Base-by-base conservation (phyloP, 768 basidiomycete genomes). In the Tylopilus sp. region DNA sequence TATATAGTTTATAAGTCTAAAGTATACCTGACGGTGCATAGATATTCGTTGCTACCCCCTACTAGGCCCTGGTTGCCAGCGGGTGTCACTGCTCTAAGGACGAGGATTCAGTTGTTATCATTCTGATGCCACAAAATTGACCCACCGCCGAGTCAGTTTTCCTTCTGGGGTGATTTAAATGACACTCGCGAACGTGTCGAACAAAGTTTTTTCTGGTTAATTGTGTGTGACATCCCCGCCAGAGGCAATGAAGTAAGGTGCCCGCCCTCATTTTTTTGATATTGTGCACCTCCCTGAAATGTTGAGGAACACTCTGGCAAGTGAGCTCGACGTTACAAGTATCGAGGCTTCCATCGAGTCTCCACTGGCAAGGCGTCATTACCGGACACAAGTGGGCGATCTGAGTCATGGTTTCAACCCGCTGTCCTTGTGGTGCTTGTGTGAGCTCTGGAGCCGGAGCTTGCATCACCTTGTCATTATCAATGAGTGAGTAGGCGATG, bases 111-210 rank as follows among this genome's bases (percentile, higher is more conserved):
- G 38, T 20, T 6, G 20, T 6, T 2, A 18, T 21, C 3, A 40
- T 7, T 10, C 12, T 22, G 12, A 23, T n/a, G n/a, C n/a, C n/a
- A n/a, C 22, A 40, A 40, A 4, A 13, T 23, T 21, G 8, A 20
- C 22, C 12, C 6, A 23, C 40, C 28, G 18, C n/a, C n/a, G n/a
- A n/a, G n/a, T n/a, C 21, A 2, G 11, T 12, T 21, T 39, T n/a
- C 3, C 2, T 18, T 44, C 52, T 40, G 7, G 1, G 9, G 15
- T 44, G 54, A 3, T 35, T 23, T 18, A 52, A 12, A 17, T 55
- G 54, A 25, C 4, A 15, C 36, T 55, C 51, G 11, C 54, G 46
- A 18, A 55, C n/a, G 17, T 55, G 51, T 15, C 54, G 40, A 10
- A 33, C 35, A 13, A 55, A 43, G 22, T 28, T 26, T n/a, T 21